Base-by-base conservation (phyloP, 306 rosid species). In the Biancaea sappan region DNA sequence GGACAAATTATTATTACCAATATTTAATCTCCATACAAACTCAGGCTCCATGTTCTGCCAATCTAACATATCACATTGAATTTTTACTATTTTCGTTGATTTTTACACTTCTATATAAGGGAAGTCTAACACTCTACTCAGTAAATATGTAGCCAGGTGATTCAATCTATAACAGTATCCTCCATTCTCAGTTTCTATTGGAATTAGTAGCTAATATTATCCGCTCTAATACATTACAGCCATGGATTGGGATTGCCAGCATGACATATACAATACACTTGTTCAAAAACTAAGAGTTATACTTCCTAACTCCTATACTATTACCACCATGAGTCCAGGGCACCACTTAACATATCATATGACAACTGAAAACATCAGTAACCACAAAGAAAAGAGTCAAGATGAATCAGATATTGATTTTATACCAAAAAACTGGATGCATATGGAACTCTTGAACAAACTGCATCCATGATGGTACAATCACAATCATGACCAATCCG, bases 371-470 rank as follows among this genome's bases (percentile, higher is more conserved):
- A 78, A 44, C 34, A 73, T 71, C 16, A 71, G 22, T 29, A 35
- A 57, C 69, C 57, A 63, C 34, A 66, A 80, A 74, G 35, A 58
- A 57, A 69, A 67, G 61, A 38, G 61, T 68, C 46, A 60, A 37
- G 59, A 51, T 57, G 38, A 65, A 69, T 76, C 28, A 35, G 63
- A 54, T 71, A 70, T 63, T 51, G 66, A 61, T 31, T 72, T 24
- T 58, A 79, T 91, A 94, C 97, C 97, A 92, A 70, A 86, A 59
- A 48, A 87, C 77, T 0, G 96, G 99, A 86, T 94, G 99, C 77
- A 73, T 62, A 11, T 79, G 83, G 84, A 94, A 94, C 74, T 90
- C 85, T 31, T 80, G 90, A 72, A 90, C 97, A 31, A 90, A 90
- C 84, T 70, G 88, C 93, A 94, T 92, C 99, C 99, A 92, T 15